Conservation (phyloP, 2,329 filamentous ascomycete species). For the Aspergillus piperis region DNA sequence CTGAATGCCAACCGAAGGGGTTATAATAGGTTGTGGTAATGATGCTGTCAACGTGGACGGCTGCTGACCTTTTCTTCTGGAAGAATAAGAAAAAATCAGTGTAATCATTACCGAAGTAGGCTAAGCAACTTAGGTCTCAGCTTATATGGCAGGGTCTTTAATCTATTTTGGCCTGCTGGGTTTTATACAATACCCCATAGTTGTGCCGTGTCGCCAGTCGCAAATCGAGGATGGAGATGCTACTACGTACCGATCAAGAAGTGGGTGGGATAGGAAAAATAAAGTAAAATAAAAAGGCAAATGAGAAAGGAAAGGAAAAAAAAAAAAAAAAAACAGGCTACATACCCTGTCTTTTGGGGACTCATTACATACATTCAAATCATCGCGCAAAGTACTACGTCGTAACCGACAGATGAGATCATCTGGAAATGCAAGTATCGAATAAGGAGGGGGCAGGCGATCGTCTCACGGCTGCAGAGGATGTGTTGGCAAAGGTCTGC, state of each 20-base stretch:
- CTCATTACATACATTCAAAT: background rate
- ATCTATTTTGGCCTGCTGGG: background rate
- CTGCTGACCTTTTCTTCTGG: background rate
- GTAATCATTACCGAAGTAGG: background rate
- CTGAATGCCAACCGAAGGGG: background rate
- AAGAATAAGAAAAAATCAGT: background rate
- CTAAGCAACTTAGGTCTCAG: background rate
- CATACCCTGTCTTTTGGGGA: constrained; percentile 6
- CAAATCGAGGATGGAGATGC: no score
- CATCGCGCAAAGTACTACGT: background rate
- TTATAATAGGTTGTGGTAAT: no score
- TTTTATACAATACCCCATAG: background rate
- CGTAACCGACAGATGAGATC: constrained; percentile 9
- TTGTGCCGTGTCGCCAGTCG: background rate
- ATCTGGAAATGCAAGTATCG: constrained; percentile 4
- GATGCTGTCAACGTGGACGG: background rate
- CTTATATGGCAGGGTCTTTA: background rate
- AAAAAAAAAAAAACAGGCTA: constrained; percentile 6
- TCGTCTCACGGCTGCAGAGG: constrained; percentile 21
- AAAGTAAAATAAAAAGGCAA: background rate
- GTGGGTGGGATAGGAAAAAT: background rate
- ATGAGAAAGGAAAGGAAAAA: background rate
- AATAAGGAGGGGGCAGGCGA: constrained; percentile 3
- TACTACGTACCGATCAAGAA: no score
- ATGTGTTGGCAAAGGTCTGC: constrained; percentile 31